phyloP scores from a whole-genome alignment of 441 rosid species.

The Lepidium campestre region DNA sequence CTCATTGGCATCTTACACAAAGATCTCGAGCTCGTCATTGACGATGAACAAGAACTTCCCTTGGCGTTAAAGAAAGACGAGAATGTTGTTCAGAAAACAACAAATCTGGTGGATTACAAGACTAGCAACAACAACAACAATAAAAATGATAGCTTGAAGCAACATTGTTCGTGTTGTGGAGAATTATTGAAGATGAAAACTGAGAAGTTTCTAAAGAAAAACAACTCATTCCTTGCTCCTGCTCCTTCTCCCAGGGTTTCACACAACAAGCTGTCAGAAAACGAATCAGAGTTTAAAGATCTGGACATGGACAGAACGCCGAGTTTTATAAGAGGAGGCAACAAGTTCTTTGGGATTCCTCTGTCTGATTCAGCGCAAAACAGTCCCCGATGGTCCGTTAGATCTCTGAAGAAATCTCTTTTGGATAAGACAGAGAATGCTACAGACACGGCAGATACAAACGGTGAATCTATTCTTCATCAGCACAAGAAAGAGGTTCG shows the following conservation, averaged over 20 bases:
- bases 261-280: slow-evolving; percentile 33
- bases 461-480: slow-evolving; percentile 45
- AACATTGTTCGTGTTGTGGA: slow-evolving; percentile 63
- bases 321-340: slow-evolving; percentile 42
- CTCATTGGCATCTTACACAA: slow-evolving; percentile 72
- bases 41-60: slow-evolving; percentile 54
- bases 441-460: slow-evolving; percentile 17
- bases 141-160: slow-evolving; percentile 2
- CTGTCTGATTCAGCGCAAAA: slow-evolving; percentile 60
- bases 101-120: slow-evolving; percentile 11
- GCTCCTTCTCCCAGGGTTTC: slow-evolving; percentile 77
- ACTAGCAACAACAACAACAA: slow-evolving; percentile 1
- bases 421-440: slow-evolving; percentile 42
- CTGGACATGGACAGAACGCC: slow-evolving; percentile 51
- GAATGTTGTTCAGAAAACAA: neutral
- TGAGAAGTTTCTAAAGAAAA: slow-evolving; percentile 25
- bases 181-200: slow-evolving; percentile 51
- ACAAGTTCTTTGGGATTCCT: slow-evolving; percentile 71
- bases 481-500: slow-evolving; percentile 69
- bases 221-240: slow-evolving; percentile 37
- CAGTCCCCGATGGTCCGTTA: slow-evolving; percentile 56
- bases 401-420: slow-evolving; percentile 37
- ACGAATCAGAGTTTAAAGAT: slow-evolving; percentile 36
- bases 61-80: slow-evolving; percentile 45
- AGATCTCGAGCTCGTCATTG: slow-evolving; percentile 65